phyloP scores from a whole-genome alignment of 495 filamentous ascomycete genomes.

The Poronia punctata region DNA sequence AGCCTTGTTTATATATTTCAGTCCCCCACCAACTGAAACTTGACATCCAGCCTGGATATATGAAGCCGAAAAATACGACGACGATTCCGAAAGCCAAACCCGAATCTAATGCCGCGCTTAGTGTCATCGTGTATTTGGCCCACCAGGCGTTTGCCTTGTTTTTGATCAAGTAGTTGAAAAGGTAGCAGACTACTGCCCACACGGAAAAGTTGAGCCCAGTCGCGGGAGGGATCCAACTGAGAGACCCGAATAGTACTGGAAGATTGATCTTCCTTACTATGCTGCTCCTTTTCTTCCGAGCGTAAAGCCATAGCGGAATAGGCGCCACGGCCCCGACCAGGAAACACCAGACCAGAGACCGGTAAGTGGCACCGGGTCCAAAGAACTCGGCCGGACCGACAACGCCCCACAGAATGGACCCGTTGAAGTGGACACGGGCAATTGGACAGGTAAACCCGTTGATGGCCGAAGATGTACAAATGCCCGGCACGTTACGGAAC shows the following conservation, averaged over 20 bases:
- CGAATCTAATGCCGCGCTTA: slow-evolving; percentile 75
- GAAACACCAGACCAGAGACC: slow-evolving; percentile 69
- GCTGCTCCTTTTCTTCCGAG: slow-evolving; percentile 35
- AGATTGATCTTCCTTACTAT: slow-evolving; percentile 61
- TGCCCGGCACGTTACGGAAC: slow-evolving; percentile 65
- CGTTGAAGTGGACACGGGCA: slow-evolving; percentile 84
- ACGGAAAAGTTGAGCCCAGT: slow-evolving; percentile 79
- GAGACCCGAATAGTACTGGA: slow-evolving; percentile 63
- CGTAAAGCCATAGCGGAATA: slow-evolving; percentile 58
- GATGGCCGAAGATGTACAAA: slow-evolving; percentile 70
- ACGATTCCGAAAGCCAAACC: slow-evolving; percentile 72
- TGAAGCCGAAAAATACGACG: slow-evolving; percentile 74
- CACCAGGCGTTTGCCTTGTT: slow-evolving; percentile 65
- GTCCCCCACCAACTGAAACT: slow-evolving; percentile 71
- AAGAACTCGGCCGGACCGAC: slow-evolving; percentile 75
- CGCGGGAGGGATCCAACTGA: slow-evolving; percentile 78
- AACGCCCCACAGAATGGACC: slow-evolving; percentile 82
- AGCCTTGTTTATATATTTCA: slow-evolving; percentile 58
- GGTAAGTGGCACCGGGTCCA: slow-evolving; percentile 63
- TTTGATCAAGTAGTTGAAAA: slow-evolving; percentile 72
- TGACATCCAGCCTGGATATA: slow-evolving; percentile 62
- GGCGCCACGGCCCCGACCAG: slow-evolving; percentile 64
- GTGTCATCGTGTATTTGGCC: slow-evolving; percentile 84
- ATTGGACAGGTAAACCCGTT: slow-evolving; percentile 86
- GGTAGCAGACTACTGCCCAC: slow-evolving; percentile 73